phyloP scores from a whole-genome alignment of 768 basidiomycete genomes.

The Lentinula boryana region DNA sequence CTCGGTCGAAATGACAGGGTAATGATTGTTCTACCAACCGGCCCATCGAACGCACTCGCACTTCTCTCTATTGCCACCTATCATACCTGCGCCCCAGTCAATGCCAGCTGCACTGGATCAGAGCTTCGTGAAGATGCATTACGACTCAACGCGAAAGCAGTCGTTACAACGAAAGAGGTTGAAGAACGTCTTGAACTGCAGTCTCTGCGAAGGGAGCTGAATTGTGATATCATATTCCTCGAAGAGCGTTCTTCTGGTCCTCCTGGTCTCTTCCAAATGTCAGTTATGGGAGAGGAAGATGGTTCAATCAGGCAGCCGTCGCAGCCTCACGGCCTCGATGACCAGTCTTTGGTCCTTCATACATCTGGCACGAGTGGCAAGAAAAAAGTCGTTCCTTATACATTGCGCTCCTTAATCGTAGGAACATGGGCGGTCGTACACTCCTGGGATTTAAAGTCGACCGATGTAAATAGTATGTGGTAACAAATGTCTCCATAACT shows the following conservation, averaged over 20 bases:
- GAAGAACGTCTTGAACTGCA: conserved; percentile 31
- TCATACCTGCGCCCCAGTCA: conserved; percentile 42
- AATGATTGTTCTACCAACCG: conserved; percentile 38
- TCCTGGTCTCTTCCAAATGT: conserved; percentile 34
- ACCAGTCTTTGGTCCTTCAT: conserved; percentile 50
- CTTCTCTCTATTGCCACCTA: conserved; percentile 36
- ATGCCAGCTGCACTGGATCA: conserved; percentile 36
- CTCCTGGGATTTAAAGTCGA: conserved; percentile 32
- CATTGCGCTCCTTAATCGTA: conserved; percentile 34
- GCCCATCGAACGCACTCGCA: conserved; percentile 40
- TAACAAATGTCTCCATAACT: background rate
- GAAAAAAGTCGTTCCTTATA: conserved; percentile 45
- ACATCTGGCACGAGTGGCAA: conserved; percentile 56
- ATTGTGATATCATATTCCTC: conserved; percentile 33
- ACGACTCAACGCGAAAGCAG: conserved; percentile 31
- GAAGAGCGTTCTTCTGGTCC: conserved; percentile 26
- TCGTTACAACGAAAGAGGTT: conserved; percentile 35
- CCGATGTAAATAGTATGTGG: conserved; percentile 41
- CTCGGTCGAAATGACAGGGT: conserved; percentile 39
- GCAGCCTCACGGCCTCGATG: conserved; percentile 29
- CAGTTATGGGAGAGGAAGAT: conserved; percentile 17
- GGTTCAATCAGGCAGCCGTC: conserved; percentile 18
- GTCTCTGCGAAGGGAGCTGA: conserved; percentile 25
- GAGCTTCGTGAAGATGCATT: conserved; percentile 38
- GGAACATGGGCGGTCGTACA: conserved; percentile 37